Evolutionary conservation across 768 basidiomycete genomes (phyloP).

Genomic region (Pisolithus albus): DNA sequence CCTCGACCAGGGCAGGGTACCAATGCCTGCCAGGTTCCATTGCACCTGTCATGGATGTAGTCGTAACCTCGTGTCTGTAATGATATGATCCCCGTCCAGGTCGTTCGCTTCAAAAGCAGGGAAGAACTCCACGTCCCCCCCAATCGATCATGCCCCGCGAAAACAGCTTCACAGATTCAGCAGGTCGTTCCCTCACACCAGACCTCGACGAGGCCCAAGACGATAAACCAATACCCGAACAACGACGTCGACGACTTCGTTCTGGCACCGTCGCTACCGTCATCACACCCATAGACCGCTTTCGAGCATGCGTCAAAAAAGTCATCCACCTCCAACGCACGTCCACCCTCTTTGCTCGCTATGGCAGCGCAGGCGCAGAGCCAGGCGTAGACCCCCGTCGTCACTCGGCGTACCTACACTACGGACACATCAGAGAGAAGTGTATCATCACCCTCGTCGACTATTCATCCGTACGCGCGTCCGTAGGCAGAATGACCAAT

Average conservation of each 20-base stretch:
- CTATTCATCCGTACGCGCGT: constrained; percentile 53
- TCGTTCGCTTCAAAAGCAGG: too few species aligned
- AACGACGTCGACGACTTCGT: neutral
- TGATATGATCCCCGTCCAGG: too few species aligned
- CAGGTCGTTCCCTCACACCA: constrained; percentile 60
- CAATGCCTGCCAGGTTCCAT: neutral
- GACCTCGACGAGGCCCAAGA: constrained; percentile 45
- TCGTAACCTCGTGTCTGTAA: too few species aligned
- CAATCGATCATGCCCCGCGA: constrained; percentile 47
- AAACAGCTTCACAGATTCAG: constrained; percentile 62
- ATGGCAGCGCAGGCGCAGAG: constrained; percentile 50
- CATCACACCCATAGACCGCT: constrained; percentile 34
- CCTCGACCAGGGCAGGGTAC: neutral
- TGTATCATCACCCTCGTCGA: constrained; percentile 64
- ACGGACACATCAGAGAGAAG: constrained; percentile 50
- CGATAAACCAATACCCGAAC: neutral
- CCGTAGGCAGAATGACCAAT: constrained; percentile 52
- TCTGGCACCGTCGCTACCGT: neutral
- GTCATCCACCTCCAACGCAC: constrained; percentile 58
- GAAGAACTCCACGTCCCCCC: neutral
- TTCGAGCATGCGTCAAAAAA: constrained; percentile 50
- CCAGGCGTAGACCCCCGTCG: constrained; percentile 67
- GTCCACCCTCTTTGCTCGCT: constrained; percentile 30
- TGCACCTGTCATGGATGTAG: neutral
- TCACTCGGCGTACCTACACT: constrained; percentile 46